A percentile compares a stretch with the other conserved stretches of the same genome.
These are phyloP conservation scores for Fennellomyces sp. DNA, from an alignment of 371 early-diverging fungal genomes.

Conservation along the genomic window DNA sequence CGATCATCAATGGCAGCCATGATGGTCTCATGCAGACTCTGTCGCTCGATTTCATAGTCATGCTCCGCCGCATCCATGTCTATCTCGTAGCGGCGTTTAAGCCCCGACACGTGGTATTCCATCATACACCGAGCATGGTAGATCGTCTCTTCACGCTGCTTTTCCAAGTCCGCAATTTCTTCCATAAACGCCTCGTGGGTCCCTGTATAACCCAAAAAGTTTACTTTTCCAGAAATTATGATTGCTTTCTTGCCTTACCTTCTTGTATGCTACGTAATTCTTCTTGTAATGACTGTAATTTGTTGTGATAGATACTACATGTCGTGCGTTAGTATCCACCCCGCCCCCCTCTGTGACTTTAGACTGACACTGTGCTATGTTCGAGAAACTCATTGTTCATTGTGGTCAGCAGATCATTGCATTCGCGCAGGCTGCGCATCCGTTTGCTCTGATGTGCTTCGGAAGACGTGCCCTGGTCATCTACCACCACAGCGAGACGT, in stretches of 20 bases:
- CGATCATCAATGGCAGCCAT: conserved; percentile 40
- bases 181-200: conserved; percentile 46
- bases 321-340: not conserved
- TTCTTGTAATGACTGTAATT: conserved; percentile 30
- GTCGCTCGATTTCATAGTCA: conserved; percentile 35
- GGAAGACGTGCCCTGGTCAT: conserved; percentile 5
- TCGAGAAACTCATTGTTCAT: conserved; percentile 54
- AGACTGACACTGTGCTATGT: conserved; percentile 45
- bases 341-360: conserved; percentile 8
- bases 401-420: conserved; percentile 48
- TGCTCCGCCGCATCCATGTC: conserved; percentile 38
- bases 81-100: conserved; percentile 31
- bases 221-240: not conserved
- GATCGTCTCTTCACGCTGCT: conserved; percentile 36
- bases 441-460: conserved; percentile 16
- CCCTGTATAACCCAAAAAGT: conserved; percentile 18
- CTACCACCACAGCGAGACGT: too few species aligned
- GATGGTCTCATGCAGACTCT: conserved; percentile 27
- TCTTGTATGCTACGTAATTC: conserved; percentile 35
- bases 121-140: conserved; percentile 32
- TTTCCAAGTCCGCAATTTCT: conserved; percentile 41
- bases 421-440: conserved; percentile 28
- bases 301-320: conserved; percentile 30
- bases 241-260: conserved; percentile 16
- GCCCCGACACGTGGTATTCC: conserved; percentile 35